Evolutionary conservation across 495 filamentous ascomycete genomes (phyloP).

Genomic region (Glarea lozoyensis): DNA sequence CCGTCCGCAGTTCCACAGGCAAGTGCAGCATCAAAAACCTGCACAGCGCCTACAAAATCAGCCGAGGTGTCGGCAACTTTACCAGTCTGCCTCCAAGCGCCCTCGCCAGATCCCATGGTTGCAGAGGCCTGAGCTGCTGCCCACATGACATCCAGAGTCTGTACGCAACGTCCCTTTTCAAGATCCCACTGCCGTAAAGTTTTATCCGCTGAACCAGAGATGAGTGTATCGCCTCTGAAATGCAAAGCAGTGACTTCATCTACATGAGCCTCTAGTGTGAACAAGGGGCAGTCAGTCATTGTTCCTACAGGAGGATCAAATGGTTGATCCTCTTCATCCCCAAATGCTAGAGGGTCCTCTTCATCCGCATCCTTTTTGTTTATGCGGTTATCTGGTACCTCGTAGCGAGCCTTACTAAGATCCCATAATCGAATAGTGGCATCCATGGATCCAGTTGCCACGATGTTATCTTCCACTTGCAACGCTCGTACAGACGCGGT

Average conservation of each 20-base stretch:
- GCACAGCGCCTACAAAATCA: slow-evolving; percentile 90
- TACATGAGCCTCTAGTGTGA: slow-evolving; percentile 81
- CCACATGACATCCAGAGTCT: slow-evolving; percentile 98
- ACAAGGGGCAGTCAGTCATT: slow-evolving; percentile 80
- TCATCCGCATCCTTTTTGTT: slow-evolving; percentile 57
- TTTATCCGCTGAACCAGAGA: slow-evolving; percentile 95
- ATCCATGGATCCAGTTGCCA: slow-evolving; percentile 93
- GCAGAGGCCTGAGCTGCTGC: slow-evolving; percentile 86
- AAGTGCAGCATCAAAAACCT: slow-evolving; percentile 94
- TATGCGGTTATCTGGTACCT: slow-evolving; percentile 52
- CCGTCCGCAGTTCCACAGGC: slow-evolving; percentile 98
- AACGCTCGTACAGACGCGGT: slow-evolving; percentile 88
- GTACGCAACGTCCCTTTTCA: slow-evolving; percentile 87
- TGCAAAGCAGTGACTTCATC: slow-evolving; percentile 92
- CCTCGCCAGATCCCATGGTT: slow-evolving; percentile 42
- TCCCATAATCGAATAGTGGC: slow-evolving; percentile 95
- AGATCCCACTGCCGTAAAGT: slow-evolving; percentile 97
- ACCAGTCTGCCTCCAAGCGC: slow-evolving; percentile 46
- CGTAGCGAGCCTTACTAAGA: slow-evolving; percentile 52
- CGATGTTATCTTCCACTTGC: slow-evolving; percentile 92
- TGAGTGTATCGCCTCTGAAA: slow-evolving; percentile 77
- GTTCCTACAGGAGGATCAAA: slow-evolving; percentile 57
- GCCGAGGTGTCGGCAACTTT: slow-evolving; percentile 58
- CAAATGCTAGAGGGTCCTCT: slow-evolving; percentile 50
- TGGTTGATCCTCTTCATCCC: slow-evolving; percentile 48